phyloP scores from a whole-genome alignment of 2,329 filamentous ascomycete genomes.

The Dothistroma septosporum region DNA sequence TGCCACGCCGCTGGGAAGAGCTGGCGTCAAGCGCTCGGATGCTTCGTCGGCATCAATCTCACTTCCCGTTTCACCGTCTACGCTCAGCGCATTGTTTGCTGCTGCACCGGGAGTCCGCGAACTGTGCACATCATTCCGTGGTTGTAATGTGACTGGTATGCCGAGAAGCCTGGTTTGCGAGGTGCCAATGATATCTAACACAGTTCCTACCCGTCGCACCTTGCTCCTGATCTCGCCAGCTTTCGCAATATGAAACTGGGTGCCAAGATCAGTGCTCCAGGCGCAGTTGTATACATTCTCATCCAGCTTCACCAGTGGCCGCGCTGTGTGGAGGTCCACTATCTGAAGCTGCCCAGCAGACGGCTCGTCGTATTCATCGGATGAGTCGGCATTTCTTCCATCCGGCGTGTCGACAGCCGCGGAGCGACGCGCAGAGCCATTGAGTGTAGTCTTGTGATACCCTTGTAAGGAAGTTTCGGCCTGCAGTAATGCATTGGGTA shows the following conservation, averaged over 20 bases:
- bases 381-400: neutral
- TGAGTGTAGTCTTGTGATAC: neutral
- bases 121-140: conserved; percentile 19
- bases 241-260: conserved; percentile 59
- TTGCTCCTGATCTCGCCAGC: conserved; percentile 36
- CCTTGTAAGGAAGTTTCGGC: conserved; percentile 6
- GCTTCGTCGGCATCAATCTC: neutral
- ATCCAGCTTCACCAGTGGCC: conserved; percentile 75
- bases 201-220: conserved; percentile 51
- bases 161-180: conserved; percentile 67
- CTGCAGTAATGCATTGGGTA: conserved; percentile 26
- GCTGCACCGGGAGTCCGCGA: neutral
- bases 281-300: conserved; percentile 72
- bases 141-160: conserved; percentile 55
- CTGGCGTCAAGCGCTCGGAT: neutral
- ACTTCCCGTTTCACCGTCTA: neutral
- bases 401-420: neutral
- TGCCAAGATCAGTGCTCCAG: conserved; percentile 81
- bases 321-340: conserved; percentile 70
- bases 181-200: conserved; percentile 68
- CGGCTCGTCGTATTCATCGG: conserved; percentile 7
- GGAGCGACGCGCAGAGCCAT: neutral
- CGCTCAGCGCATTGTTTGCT: neutral
- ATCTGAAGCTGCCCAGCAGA: conserved; percentile 61
- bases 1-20: conserved; percentile 3